Base-by-base conservation (phyloP, 768 basidiomycete genomes). In the Fomitopsis pulvina region DNA sequence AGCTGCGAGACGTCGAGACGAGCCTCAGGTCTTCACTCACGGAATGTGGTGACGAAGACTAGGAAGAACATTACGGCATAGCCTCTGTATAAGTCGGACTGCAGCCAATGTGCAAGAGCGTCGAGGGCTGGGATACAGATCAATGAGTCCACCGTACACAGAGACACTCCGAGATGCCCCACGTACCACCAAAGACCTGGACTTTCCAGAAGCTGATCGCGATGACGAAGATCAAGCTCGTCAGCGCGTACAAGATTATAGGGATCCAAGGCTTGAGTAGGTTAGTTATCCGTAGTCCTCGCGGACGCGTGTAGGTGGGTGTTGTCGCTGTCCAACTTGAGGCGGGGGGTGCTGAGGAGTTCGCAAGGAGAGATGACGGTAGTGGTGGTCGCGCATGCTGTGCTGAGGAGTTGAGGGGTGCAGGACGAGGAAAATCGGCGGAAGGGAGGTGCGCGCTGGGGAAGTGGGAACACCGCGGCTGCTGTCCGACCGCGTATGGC, bases 21-120 rank as follows among this genome's bases (percentile, higher is more conserved):
- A 10, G 34, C 30, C 26, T 42, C 45, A 45, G 45, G 40, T 39
- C 44, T 8, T 22, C 51, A 68, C 89, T 71, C 69, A 92, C 90
- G 89, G 66, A 92, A 83, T 1, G 89, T 92, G 44, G 89, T 92
- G 51, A 92, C 63, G 66, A 92, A 89, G 53, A 92, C 92, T 62
- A 92, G 79, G 58, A 61, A 73, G 64, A 89, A 92, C 45, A 96
- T 80, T 54, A 87, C 78, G 49, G 80, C 76, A 63, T 89, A 81
- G 42, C 93, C 93, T 63, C 79, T 77, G 51, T 78, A 74, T 51
- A 79, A 77, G 63, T 90, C 83, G 28, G 73, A 75, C 60, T 81
- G 81, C 44, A 95, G 73, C 79, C 86, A 87, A 53, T 77, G 76
- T 25, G 92, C 84, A 29, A 95, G 74, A 32, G 82, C 70, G 68